Base-by-base conservation (phyloP, 2,329 filamentous ascomycete genomes). In the Talaromyces sp. region DNA sequence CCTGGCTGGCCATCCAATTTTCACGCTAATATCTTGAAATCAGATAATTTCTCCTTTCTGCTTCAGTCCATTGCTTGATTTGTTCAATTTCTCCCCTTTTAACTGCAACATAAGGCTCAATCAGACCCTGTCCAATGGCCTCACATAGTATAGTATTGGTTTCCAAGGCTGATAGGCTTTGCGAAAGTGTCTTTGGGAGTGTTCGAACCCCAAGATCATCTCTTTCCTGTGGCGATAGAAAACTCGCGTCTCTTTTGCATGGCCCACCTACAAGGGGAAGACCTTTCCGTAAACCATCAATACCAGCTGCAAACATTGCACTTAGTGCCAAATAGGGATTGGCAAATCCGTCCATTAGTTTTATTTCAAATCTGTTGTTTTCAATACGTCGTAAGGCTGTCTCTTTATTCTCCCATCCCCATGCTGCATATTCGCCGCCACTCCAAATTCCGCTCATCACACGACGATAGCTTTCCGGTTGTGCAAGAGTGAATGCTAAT, bases 331-430 rank as follows among this genome's bases (percentile, higher is more conserved):
- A 43, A 52, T 71, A 71, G 4, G 68, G 70, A 55, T 71, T 71
- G 10, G 69, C 65, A 52, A 70, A 53, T 6, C 69, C 70, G 58
- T 69, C 67, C 58, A 68, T 59, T 5, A 68, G 56, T 56, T 70
- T 71, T 10, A 70, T 29, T 55, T 70, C 69, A 50, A 69, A 70
- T 8, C 66, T 61, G 14, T 68, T 66, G 0, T 49, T 9, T n/a
- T 49, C 49, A 17, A 70, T 64, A 13, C 65, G 64, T 2, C 69
- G 67, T 10, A 72, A 58, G 7, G 67, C 59, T 2, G 64, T 64
- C 52, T 69, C 68, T 21, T 67, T 68, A 51, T 70, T 71, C 55
- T 66, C 63, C 63, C 65, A 68, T 5, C 67, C 65, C 67, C 69
- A 71, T 5, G 62, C 61, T 1, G 66, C 65, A 52, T 65, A 71